Percentiles rank a stretch among this genome's conserved stretches.
Evolutionary conservation across 2,329 filamentous ascomycete species (phyloP).

Genomic region (Trichophyton mentagrophytes): DNA sequence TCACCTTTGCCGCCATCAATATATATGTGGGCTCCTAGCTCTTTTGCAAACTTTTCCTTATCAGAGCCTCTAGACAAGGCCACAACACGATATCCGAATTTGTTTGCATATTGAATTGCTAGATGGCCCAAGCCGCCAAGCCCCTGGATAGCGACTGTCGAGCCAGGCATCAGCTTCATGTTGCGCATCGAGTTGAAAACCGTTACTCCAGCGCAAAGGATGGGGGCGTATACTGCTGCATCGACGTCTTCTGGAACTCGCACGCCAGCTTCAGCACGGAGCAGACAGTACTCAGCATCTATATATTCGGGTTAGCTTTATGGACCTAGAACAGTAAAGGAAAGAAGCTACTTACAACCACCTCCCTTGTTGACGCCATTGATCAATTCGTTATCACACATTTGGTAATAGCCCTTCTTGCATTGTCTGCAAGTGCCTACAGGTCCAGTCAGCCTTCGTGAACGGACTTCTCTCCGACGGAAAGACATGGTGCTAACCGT

Average conservation of each 20-base stretch:
- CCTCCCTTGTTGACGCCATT: constrained; percentile 57
- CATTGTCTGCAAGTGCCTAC: constrained; percentile 51
- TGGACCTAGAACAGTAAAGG: background rate
- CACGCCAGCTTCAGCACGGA: constrained; percentile 30
- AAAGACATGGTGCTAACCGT: constrained; percentile 14
- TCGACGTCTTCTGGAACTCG: constrained; percentile 35
- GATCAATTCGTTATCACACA: constrained; percentile 49
- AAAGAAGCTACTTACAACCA: constrained; percentile 40
- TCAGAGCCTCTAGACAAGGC: constrained; percentile 36
- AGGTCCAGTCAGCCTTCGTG: background rate
- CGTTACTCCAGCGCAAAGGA: constrained; percentile 41
- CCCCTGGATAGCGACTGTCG: constrained; percentile 40
- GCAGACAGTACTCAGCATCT: constrained; percentile 30
- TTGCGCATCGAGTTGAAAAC: constrained; percentile 39
- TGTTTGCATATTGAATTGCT: constrained; percentile 76
- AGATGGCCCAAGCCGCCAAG: constrained; percentile 59
- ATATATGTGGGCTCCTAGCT: constrained; percentile 46
- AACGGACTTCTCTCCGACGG: background rate
- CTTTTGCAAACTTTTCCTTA: constrained; percentile 42
- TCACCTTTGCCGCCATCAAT: constrained; percentile 35
- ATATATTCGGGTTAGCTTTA: background rate
- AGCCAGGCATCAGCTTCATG: constrained; percentile 35
- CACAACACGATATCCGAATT: constrained; percentile 61
- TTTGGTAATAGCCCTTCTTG: constrained; percentile 51
- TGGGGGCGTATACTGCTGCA: constrained; percentile 33